Percentiles rank a stretch among this genome's conserved stretches.
Conservation (phyloP, 192 early-diverging fungal species). For the Polychytrium aggregatum region DNA sequence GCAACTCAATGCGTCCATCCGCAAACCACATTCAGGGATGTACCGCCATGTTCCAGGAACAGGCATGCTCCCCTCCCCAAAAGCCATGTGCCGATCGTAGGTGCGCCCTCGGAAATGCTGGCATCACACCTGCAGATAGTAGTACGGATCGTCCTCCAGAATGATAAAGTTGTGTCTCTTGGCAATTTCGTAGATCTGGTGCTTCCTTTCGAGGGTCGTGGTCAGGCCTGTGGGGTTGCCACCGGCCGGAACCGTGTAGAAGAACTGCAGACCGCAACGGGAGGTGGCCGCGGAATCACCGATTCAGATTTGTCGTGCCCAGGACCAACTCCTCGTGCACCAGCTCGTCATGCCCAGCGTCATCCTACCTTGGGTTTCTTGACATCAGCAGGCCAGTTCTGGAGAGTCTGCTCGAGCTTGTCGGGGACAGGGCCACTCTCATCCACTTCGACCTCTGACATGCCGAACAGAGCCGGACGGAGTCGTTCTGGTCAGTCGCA, state of each 20-base stretch:
- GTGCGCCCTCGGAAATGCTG: too few relatives aligned
- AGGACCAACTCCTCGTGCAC: too few relatives aligned
- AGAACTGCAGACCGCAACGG: background rate
- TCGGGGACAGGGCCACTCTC: constrained; percentile 22
- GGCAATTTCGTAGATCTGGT: constrained; percentile 64
- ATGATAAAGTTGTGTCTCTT: constrained; percentile 70
- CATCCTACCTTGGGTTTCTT: constrained; percentile 14
- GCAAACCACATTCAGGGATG: too few relatives aligned
- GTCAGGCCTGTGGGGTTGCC: constrained; percentile 85
- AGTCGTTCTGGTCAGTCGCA: too few relatives aligned
- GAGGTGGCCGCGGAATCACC: too few relatives aligned
- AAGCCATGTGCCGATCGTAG: too few relatives aligned
- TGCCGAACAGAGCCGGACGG: too few relatives aligned
- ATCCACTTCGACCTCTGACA: constrained; percentile 24
- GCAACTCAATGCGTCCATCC: too few relatives aligned
- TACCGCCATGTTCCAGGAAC: too few relatives aligned
- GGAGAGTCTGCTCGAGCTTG: constrained; percentile 13
- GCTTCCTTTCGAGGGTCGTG: constrained; percentile 65
- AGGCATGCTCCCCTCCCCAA: too few relatives aligned
- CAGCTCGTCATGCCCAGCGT: too few relatives aligned
- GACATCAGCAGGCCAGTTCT: constrained; percentile 12
- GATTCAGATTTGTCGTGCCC: too few relatives aligned
- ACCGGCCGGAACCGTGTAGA: constrained; percentile 68
- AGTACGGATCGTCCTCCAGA: constrained; percentile 94
- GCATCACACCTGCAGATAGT: constrained; percentile 80